A percentile compares a stretch with the other conserved stretches of the same genome.
Conservation (phyloP, 495 filamentous ascomycete species). For the Penicillium pancosmium region DNA sequence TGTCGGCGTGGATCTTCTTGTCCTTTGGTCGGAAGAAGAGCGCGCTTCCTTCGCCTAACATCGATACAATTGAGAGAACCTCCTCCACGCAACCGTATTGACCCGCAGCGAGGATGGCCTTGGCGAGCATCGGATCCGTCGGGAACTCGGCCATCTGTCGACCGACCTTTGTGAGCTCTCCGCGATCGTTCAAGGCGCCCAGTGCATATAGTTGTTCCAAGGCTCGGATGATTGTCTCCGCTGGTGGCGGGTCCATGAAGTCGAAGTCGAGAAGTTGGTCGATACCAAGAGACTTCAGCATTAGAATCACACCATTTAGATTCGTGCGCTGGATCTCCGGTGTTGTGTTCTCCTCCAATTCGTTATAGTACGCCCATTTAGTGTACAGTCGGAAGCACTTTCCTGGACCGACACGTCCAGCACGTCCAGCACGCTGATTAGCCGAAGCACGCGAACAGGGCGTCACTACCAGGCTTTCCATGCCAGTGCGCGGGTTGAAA, state of each 20-base stretch:
- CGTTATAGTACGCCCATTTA: constrained; percentile 91
- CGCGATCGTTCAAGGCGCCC: constrained; percentile 85
- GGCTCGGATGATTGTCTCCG: constrained; percentile 87
- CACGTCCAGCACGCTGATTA: constrained; percentile 89
- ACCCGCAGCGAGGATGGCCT: constrained; percentile 86
- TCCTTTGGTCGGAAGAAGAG: constrained; percentile 97
- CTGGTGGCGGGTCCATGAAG: constrained; percentile 92
- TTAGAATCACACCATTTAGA: constrained; percentile 78
- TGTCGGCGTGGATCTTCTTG: constrained; percentile 95
- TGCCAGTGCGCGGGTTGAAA: constrained; percentile 88
- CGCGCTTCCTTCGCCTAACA: constrained; percentile 85
- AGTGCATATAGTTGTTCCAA: constrained; percentile 92
- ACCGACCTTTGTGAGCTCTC: constrained; percentile 88
- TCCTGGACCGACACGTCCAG: constrained; percentile 88
- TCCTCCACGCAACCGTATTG: constrained; percentile 91
- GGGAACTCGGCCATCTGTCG: constrained; percentile 98
- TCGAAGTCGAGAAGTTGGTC: constrained; percentile 94
- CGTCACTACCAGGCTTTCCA: constrained; percentile 88
- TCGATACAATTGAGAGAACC: constrained; percentile 90
- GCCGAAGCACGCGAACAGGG: constrained; percentile 94
- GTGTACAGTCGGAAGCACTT: constrained; percentile 97
- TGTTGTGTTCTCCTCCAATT: constrained; percentile 89
- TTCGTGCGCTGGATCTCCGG: constrained; percentile 95
- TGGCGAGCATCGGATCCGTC: constrained; percentile 90
- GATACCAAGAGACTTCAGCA: constrained; percentile 89